Evolutionary conservation across 164 flowering plant genomes (phyloP).

Genomic region (Sedum album): DNA sequence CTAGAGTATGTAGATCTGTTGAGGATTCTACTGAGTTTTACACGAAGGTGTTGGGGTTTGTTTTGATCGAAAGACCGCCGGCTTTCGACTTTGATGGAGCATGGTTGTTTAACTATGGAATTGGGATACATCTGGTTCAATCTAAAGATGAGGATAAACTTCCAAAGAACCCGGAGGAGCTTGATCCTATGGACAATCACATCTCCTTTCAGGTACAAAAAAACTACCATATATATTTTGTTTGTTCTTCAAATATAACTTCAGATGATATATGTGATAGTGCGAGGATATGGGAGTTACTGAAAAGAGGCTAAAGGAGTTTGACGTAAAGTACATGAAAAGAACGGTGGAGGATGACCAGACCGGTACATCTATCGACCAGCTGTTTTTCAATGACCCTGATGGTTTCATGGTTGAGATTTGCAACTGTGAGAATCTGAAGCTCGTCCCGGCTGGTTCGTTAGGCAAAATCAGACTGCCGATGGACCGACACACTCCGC

Average conservation of each 20-base stretch:
- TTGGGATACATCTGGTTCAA: conserved; percentile 14
- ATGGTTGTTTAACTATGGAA: conserved; percentile 68
- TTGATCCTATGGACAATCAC: conserved; percentile 72
- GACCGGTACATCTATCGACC: conserved; percentile 29
- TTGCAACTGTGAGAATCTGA: conserved; percentile 63
- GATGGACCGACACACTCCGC: conserved; percentile 42
- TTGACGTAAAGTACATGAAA: conserved; percentile 33
- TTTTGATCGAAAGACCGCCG: conserved; percentile 39
- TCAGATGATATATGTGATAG: conserved; percentile 13
- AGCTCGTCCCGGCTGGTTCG: conserved; percentile 43
- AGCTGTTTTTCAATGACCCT: conserved; percentile 55
- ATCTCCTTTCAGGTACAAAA: conserved; percentile 39
- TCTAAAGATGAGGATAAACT: conserved; percentile 7
- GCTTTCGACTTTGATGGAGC: conserved; percentile 60
- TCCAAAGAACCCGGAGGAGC: conserved; percentile 15
- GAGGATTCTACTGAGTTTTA: conserved; percentile 46
- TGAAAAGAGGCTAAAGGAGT: conserved; percentile 35
- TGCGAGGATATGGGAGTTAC: conserved; percentile 49
- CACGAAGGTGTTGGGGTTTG: conserved; percentile 48
- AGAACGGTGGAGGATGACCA: conserved; percentile 36
- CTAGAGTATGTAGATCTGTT: conserved; percentile 50
- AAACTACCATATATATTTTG: conserved; percentile 8
- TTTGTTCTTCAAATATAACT: neutral
- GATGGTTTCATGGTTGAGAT: conserved; percentile 76
- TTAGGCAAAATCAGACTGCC: conserved; percentile 34